Conservation (phyloP, 2,329 filamentous ascomycete species). For the Metarhizium album region DNA sequence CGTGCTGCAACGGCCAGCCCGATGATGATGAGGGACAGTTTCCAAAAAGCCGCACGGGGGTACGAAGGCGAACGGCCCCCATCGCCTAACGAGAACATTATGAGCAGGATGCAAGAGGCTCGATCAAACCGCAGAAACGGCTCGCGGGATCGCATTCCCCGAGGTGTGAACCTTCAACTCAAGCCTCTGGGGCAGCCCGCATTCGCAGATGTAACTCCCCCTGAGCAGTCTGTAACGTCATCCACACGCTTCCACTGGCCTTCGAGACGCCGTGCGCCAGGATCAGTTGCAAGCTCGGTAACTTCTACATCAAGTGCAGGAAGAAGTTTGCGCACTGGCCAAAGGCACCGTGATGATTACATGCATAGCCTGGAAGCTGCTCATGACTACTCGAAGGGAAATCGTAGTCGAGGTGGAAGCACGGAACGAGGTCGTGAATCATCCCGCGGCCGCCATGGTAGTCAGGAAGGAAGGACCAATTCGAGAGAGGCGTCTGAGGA, state of each 20-base stretch:
- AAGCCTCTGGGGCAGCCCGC: slow-evolving; percentile 43
- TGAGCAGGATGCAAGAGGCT: slow-evolving; percentile 50
- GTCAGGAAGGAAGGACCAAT: slow-evolving; percentile 39
- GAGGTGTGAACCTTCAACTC: slow-evolving; percentile 55
- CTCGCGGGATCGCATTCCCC: slow-evolving; percentile 69
- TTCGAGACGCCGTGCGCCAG: slow-evolving; percentile 39
- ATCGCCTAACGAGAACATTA: slow-evolving; percentile 47
- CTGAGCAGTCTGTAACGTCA: slow-evolving; percentile 43
- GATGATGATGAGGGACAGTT: slow-evolving; percentile 46
- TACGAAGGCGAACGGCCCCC: slow-evolving; percentile 41
- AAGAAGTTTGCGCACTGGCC: slow-evolving; percentile 38
- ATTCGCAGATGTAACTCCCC: slow-evolving; percentile 42
- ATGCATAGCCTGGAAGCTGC: slow-evolving; percentile 79
- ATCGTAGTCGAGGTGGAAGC: slow-evolving; percentile 45
- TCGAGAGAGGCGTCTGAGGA: slow-evolving; percentile 56
- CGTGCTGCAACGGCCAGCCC: slow-evolving; percentile 59
- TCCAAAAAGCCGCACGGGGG: slow-evolving; percentile 23
- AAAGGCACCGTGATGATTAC: slow-evolving; percentile 66
- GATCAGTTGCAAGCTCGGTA: slow-evolving; percentile 45
- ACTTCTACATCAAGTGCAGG: slow-evolving; percentile 44
- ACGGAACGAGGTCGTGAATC: slow-evolving; percentile 32
- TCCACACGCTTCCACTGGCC: slow-evolving; percentile 46
- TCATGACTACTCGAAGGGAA: slow-evolving; percentile 46
- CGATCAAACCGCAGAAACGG: slow-evolving; percentile 52
- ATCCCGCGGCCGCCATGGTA: slow-evolving; percentile 34